phyloP scores from a whole-genome alignment of 83 land plant species.

The Picea abies region DNA sequence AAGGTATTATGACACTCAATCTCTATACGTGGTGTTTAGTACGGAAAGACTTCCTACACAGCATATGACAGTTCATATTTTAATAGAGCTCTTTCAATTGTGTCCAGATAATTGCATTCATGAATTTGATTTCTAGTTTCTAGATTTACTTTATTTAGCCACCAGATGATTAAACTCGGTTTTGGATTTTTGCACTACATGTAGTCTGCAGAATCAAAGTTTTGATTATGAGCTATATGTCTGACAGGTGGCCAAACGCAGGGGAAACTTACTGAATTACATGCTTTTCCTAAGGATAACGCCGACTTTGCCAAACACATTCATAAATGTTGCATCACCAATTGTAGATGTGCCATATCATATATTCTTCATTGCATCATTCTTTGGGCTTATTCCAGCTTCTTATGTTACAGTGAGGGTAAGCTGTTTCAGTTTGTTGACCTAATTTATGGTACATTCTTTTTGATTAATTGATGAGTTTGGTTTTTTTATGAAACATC shows the following conservation, averaged over 20 bases:
- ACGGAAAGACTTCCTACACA: not conserved
- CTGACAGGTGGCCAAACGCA: conserved; percentile 75
- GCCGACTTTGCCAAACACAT: conserved; percentile 88
- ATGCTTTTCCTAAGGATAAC: conserved; percentile 91
- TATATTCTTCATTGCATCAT: conserved; percentile 75
- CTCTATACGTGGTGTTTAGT: not conserved
- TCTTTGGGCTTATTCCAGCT: conserved; percentile 86
- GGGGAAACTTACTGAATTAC: conserved; percentile 69
- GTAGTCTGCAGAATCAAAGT: not conserved
- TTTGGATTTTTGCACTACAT: not conserved
- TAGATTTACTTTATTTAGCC: not conserved
- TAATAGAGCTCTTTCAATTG: not conserved
- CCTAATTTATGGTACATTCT: conserved; percentile 1
- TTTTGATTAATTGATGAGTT: not conserved
- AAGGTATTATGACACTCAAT: conserved; percentile 51
- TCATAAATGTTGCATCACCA: conserved; percentile 91
- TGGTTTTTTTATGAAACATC: conserved; percentile 7
- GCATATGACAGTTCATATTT: not conserved
- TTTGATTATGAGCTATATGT: conserved; percentile 9
- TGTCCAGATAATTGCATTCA: not conserved
- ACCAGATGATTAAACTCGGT: not conserved
- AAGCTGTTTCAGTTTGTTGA: conserved; percentile 12
- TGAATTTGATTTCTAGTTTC: not conserved
- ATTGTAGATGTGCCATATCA: conserved; percentile 87
- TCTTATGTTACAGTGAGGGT: conserved; percentile 85